Base-by-base conservation (phyloP, 352 stramenopile genomes). In the Globisporangium mamillatum region DNA sequence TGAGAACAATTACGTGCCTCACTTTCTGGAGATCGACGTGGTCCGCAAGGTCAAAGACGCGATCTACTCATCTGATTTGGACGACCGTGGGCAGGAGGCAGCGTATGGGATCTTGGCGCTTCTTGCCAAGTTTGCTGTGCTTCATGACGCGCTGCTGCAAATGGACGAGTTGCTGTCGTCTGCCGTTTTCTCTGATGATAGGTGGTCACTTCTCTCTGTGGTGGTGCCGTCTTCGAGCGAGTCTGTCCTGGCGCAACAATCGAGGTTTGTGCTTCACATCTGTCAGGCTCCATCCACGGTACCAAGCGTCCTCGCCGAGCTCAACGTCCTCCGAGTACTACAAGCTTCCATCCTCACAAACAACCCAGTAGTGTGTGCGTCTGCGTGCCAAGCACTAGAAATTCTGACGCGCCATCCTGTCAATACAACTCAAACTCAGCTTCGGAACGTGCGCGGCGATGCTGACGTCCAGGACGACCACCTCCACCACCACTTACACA, bases 381-480 rank as follows among this genome's bases (percentile, higher is more conserved):
- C 57, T n/a, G 57, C 57, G 2, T 63, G 57, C n/a, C 29, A 63
- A 63, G 57, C 32, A 27, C n/a, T 63, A 1, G 57, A 63, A n/a
- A 18, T 63, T 5, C 57, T 63, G 20, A 52, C n/a, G 16, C 18
- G 5, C 10, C 20, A 25, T 54, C 14, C 18, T 24, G n/a, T 0
- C 46, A 54, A 54, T 16, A 20, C 18, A 24, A 4, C 46, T 54
- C 38, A 1, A 25, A 25, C 20, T 10, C 46, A 25, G 46, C 20
- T 54, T 25, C n/a, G 46, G 8, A 54, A 52, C 32, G 57, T 48
- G n/a, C 52, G 20, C 32, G 34, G 18, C 20, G 14, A 25, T 24
- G 46, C 46, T 24, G n/a, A 24, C 20, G 6, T 10, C 14, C 6
- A 4, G 4, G 2, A 25, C 20, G 18, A 25, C 46, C 46, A 54